phyloP scores from a whole-genome alignment of 1,139 yeast genomes.

The Zygoascus hellenicus region DNA sequence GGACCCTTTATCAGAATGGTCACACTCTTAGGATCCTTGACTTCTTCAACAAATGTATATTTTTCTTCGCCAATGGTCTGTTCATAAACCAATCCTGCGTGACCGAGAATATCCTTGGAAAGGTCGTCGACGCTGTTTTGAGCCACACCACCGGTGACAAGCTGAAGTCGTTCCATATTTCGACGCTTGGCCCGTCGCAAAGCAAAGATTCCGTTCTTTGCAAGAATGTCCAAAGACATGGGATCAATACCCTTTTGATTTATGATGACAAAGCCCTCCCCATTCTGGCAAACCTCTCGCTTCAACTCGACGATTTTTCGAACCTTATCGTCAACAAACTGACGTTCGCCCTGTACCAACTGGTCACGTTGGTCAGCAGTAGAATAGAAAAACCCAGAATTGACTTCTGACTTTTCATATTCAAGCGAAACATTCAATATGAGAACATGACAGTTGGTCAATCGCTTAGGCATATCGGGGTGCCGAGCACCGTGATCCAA shows the following conservation, averaged over 20 bases:
- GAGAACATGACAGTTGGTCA: slow-evolving; percentile 76
- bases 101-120: slow-evolving; percentile 78
- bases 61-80: slow-evolving; percentile 95
- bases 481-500: slow-evolving; percentile 98
- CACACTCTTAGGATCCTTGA: slow-evolving; percentile 84
- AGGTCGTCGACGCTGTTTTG: slow-evolving; percentile 96
- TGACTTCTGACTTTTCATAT: slow-evolving; percentile 96
- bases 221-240: slow-evolving; percentile 90
- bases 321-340: slow-evolving; percentile 90
- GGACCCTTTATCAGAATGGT: slow-evolving; percentile 92
- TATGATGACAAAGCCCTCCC: slow-evolving; percentile 85
- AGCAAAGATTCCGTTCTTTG: slow-evolving; percentile 89
- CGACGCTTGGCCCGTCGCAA: slow-evolving; percentile 97
- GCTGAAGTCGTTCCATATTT: slow-evolving; percentile 96
- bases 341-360: slow-evolving; percentile 88
- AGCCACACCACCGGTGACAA: slow-evolving; percentile 96
- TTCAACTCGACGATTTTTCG: slow-evolving; percentile 88
- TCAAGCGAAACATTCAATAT: slow-evolving; percentile 92
- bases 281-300: slow-evolving; percentile 81
- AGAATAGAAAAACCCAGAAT: slow-evolving; percentile 92
- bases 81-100: slow-evolving; percentile 87
- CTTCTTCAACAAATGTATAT: slow-evolving; percentile 92
- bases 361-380: slow-evolving; percentile 95
- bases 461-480: slow-evolving; percentile 95
- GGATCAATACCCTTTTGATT: slow-evolving; percentile 99